Evolutionary conservation across 495 filamentous ascomycete genomes (phyloP).

Genomic region (Astrothelium macrocarpum): DNA sequence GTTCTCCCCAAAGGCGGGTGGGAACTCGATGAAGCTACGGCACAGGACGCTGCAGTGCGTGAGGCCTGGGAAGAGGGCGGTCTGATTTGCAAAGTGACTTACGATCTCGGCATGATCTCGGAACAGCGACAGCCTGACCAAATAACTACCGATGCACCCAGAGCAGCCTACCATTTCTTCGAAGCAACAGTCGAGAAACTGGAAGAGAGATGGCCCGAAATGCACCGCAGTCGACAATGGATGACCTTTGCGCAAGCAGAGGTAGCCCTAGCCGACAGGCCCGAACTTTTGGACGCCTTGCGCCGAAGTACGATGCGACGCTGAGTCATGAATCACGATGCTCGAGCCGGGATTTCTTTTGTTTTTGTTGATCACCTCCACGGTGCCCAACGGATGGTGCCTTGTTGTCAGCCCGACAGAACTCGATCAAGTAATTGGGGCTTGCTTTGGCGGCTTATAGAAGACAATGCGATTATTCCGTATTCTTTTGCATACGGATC

Average conservation of each 20-base stretch:
- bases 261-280: constrained; percentile 61
- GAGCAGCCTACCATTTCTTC: constrained; percentile 78
- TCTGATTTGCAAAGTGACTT: constrained; percentile 68
- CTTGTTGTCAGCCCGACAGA: no score
- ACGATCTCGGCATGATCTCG: constrained; percentile 74
- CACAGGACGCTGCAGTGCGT: constrained; percentile 57
- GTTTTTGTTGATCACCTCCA: neutral
- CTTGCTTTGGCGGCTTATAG: neutral
- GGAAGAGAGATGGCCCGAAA: constrained; percentile 86
- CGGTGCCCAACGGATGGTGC: neutral
- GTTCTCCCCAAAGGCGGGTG: constrained; percentile 96
- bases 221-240: constrained; percentile 87
- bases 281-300: constrained; percentile 81
- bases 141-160: constrained; percentile 54
- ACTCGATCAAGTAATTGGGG: neutral
- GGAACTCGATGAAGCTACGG: constrained; percentile 79
- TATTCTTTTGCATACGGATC: neutral
- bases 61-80: constrained; percentile 99
- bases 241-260: constrained; percentile 74
- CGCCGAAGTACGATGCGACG: constrained; percentile 64
- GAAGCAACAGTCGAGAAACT: constrained; percentile 74
- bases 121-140: constrained; percentile 60
- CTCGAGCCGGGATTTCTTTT: neutral
- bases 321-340: constrained; percentile 1
- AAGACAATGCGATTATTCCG: neutral